Evolutionary conservation across 1,284 basidiomycete genomes (phyloP).

Genomic region (Termitomyces sp.): DNA sequence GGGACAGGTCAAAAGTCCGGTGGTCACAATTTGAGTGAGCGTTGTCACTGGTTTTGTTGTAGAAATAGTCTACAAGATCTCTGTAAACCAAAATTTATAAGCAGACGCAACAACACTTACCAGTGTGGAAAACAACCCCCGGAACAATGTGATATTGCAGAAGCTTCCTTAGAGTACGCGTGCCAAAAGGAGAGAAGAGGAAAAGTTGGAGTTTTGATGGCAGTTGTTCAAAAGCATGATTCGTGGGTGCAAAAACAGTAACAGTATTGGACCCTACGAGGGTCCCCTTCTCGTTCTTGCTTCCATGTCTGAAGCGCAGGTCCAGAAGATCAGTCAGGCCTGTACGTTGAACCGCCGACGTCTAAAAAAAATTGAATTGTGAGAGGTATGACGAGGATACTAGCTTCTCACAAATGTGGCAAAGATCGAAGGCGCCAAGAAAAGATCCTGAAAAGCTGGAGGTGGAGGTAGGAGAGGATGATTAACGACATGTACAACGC

Average conservation of each 20-base stretch:
- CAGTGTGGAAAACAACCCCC: slow-evolving; percentile 48
- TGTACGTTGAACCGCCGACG: slow-evolving; percentile 55
- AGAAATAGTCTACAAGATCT: slow-evolving; percentile 20
- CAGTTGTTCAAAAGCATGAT: slow-evolving; percentile 55
- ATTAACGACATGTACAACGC: slow-evolving; percentile 55
- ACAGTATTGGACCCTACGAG: slow-evolving; percentile 47
- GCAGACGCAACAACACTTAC: too few species aligned
- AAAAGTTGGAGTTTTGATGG: slow-evolving; percentile 53
- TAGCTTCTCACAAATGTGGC: slow-evolving; percentile 42
- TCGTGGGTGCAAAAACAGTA: slow-evolving; percentile 64
- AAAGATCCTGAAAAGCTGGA: slow-evolving; percentile 55
- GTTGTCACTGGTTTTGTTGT: slow-evolving; percentile 15
- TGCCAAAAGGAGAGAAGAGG: slow-evolving; percentile 68
- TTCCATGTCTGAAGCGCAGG: slow-evolving; percentile 34
- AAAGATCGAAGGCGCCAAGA: slow-evolving; percentile 48
- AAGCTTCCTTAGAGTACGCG: slow-evolving; percentile 51
- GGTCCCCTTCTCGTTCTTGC: slow-evolving; percentile 29
- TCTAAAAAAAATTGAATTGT: slow-evolving; percentile 30
- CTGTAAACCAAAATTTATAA: background rate
- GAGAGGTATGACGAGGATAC: background rate
- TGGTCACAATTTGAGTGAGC: background rate
- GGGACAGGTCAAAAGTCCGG: background rate
- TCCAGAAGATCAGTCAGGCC: slow-evolving; percentile 44
- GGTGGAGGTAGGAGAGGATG: slow-evolving; percentile 61
- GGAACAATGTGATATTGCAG: slow-evolving; percentile 67